Evolutionary conservation across 148 eudicot genomes (phyloP).

Genomic region (Beta vulgaris): DNA sequence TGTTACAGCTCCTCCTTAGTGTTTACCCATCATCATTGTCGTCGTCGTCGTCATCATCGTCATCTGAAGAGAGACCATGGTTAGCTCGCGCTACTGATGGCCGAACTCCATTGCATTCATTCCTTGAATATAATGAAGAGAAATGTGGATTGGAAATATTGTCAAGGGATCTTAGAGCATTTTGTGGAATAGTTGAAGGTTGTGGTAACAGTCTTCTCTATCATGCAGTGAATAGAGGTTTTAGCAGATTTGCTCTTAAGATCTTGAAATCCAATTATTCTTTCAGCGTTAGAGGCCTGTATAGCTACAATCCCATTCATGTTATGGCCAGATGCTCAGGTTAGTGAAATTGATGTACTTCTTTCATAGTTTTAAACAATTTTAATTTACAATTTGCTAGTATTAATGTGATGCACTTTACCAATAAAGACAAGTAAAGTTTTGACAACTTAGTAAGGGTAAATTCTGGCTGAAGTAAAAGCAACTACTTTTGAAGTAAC

Average conservation of each 20-base stretch:
- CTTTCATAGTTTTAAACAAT: too few relatives aligned
- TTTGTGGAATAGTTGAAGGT: background rate
- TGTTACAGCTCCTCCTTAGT: background rate
- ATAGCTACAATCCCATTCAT: background rate
- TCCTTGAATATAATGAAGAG: background rate
- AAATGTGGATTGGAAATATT: slow-evolving; percentile 16
- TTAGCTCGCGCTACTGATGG: background rate
- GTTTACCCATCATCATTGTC: background rate
- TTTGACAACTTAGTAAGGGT: too few relatives aligned
- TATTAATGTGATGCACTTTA: too few relatives aligned
- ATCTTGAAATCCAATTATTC: slow-evolving; percentile 4
- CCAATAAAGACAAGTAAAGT: too few relatives aligned
- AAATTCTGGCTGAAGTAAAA: too few relatives aligned
- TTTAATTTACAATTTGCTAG: too few relatives aligned
- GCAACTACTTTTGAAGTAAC: too few relatives aligned
- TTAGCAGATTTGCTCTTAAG: background rate
- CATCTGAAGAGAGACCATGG: slow-evolving; percentile 16
- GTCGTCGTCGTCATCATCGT: background rate
- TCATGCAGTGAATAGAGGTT: background rate
- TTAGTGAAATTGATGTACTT: too few relatives aligned
- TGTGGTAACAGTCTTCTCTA: background rate
- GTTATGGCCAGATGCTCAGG: background rate
- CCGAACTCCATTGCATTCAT: slow-evolving; percentile 1
- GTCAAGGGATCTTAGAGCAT: slow-evolving; percentile 2
- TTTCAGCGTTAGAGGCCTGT: background rate